Base-by-base conservation (phyloP, 2,329 filamentous ascomycete species). In the Botrytis porri region DNA sequence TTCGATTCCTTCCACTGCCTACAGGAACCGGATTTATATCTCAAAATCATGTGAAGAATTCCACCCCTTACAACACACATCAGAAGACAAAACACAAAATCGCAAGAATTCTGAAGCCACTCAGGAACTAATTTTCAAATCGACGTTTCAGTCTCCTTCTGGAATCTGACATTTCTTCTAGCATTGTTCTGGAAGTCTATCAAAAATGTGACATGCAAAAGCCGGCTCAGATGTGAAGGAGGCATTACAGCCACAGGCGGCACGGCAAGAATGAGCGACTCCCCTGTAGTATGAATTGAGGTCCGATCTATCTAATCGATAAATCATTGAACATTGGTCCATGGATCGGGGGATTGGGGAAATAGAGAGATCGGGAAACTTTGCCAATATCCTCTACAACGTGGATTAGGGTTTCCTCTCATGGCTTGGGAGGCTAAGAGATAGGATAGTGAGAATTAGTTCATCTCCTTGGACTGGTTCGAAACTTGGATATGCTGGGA, bases 391-490 rank as follows among this genome's bases (percentile, higher is more conserved):
- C 7, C 32, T 57, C n/a, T 29, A 2, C 3, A 32, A 32, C n/a
- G 7, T 9, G 1, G 1, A 29, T 57, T 9, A 18, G 7, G 7
- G 3, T 4, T 57, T 57, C 14, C 3, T 57, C 51, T 29, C 51
- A 18, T n/a, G n/a, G 14, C n/a, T 29, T 18, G 18, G 4, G 14
- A 57, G n/a, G 16, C n/a, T 3, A 18, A 29, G 14, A 7, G 14
- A 6, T 2, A 3, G n/a, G n/a, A 14, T 57, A 1, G 25, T n/a
- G 25, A 14, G 5, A 16, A n/a, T 16, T 18, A 1, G 0, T 18
- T 29, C n/a, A 29, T 57, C n/a, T 2, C 1, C n/a, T 57, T 18
- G n/a, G 2, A 18, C 6, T 0, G 5, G 0, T 29, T 29, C n/a
- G n/a, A 18, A 16, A 29, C 32, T 1, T 6, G n/a, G 1, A 18